phyloP scores from a whole-genome alignment of 192 early-diverging fungal species.

The Neocallimastix lanati region DNA sequence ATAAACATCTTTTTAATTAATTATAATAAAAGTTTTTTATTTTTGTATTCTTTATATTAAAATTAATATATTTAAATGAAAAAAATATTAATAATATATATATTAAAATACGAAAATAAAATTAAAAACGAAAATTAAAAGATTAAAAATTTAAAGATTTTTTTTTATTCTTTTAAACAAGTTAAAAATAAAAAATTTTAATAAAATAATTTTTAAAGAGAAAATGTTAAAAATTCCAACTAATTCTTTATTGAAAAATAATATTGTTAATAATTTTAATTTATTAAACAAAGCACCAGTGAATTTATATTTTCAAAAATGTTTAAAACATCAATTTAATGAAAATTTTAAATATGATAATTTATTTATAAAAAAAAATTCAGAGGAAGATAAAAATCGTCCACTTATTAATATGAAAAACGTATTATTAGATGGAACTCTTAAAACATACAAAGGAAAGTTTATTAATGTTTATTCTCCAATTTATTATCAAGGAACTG shows the following conservation, averaged over 20 bases:
- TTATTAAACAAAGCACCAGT: background rate
- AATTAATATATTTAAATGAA: too few relatives aligned
- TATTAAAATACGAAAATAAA: too few relatives aligned
- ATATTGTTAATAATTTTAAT: background rate
- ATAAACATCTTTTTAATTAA: too few relatives aligned
- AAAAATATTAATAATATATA: too few relatives aligned
- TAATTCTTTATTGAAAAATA: background rate
- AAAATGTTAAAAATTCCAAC: background rate
- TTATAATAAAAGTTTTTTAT: too few relatives aligned
- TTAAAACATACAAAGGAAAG: background rate
- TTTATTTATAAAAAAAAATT: background rate
- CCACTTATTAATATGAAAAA: background rate
- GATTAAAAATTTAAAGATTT: too few relatives aligned
- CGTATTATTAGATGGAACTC: background rate
- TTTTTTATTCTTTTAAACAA: too few relatives aligned
- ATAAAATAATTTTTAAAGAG: too few relatives aligned
- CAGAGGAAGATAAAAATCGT: background rate
- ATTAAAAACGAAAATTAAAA: too few relatives aligned
- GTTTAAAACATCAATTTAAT: background rate
- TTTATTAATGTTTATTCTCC: background rate
- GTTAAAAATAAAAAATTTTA: too few relatives aligned
- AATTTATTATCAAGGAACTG: background rate
- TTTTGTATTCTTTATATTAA: too few relatives aligned
- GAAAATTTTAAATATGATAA: background rate
- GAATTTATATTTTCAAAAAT: background rate